phyloP scores from a whole-genome alignment of 1,284 basidiomycete species.

The Cryptococcus amylolentus region DNA sequence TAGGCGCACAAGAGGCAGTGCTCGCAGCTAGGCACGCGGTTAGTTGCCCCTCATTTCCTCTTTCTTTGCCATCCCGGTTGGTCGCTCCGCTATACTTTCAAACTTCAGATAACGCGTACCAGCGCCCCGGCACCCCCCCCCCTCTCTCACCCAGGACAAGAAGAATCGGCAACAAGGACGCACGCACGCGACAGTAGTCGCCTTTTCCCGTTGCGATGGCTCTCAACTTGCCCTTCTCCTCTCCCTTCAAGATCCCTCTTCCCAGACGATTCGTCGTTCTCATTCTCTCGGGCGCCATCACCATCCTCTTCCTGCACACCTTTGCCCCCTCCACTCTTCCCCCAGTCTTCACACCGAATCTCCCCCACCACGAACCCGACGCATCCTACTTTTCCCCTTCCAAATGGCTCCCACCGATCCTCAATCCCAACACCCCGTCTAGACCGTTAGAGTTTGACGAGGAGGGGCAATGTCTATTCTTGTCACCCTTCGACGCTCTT shows the following conservation, averaged over 20 bases:
- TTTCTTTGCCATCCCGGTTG: too few relatives aligned
- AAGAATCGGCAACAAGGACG: too few relatives aligned
- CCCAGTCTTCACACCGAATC: conserved; percentile 30
- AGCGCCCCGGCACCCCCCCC: too few relatives aligned
- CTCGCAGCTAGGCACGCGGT: too few relatives aligned
- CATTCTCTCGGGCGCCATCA: conserved; percentile 20
- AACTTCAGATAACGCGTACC: too few relatives aligned
- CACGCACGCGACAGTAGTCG: too few relatives aligned
- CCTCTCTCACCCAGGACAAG: too few relatives aligned
- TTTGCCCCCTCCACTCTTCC: conserved; percentile 38
- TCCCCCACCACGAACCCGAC: conserved; percentile 37
- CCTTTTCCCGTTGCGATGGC: conserved; percentile 9
- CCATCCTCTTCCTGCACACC: conserved; percentile 41
- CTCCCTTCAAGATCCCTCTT: conserved; percentile 8
- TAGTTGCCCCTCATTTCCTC: too few relatives aligned
- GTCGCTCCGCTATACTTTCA: too few relatives aligned
- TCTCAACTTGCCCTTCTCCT: conserved; percentile 27
- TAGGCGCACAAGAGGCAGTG: too few relatives aligned
- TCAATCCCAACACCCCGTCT: conserved; percentile 29
- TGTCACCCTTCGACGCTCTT: conserved; percentile 47
- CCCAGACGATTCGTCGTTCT: conserved; percentile 37
- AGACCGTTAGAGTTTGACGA: conserved; percentile 45
- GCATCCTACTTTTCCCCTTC: conserved; percentile 34
- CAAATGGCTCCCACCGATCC: conserved; percentile 45
- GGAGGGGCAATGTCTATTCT: conserved; percentile 45